Conservation (phyloP, 768 basidiomycete genomes). For the Macrocybe gigantea region DNA sequence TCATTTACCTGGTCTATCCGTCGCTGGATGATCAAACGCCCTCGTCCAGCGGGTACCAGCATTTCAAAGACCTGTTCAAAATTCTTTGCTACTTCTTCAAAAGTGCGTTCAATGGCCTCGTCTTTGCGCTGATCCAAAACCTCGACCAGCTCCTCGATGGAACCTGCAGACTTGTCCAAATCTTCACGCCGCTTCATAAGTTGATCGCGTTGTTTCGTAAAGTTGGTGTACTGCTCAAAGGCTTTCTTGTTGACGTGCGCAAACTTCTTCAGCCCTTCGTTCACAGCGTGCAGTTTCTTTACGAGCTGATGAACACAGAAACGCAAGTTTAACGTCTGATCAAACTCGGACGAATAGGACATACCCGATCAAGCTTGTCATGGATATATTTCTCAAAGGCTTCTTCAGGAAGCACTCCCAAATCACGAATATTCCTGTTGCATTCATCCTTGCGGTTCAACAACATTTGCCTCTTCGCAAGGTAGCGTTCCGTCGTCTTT, state of each 20-base stretch:
- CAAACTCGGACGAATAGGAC: conserved; percentile 16
- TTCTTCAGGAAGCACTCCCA: conserved; percentile 95
- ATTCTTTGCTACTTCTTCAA: conserved; percentile 95
- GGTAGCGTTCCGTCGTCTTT: conserved; percentile 92
- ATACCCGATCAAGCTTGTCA: conserved; percentile 81
- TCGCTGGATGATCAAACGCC: conserved; percentile 88
- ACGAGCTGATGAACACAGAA: conserved; percentile 56
- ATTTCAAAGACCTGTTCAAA: conserved; percentile 97
- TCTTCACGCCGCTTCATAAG: conserved; percentile 83
- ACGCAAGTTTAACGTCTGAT: neutral
- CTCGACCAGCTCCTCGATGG: conserved; percentile 89
- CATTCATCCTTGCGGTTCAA: conserved; percentile 85
- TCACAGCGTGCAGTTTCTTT: conserved; percentile 87
- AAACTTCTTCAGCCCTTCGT: conserved; percentile 92
- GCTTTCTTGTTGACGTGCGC: conserved; percentile 99
- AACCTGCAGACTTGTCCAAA: conserved; percentile 81
- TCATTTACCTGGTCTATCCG: conserved; percentile 71
- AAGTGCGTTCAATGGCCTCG: conserved; percentile 97
- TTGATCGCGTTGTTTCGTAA: conserved; percentile 95
- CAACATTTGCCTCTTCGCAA: conserved; percentile 88
- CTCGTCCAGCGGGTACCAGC: conserved; percentile 90
- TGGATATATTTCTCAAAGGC: conserved; percentile 93
- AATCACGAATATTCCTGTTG: conserved; percentile 90
- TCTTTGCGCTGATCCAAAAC: conserved; percentile 96
- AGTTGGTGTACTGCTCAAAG: conserved; percentile 96